phyloP scores from a whole-genome alignment of 2,329 filamentous ascomycete genomes.

The Lasiodiplodia sp. region DNA sequence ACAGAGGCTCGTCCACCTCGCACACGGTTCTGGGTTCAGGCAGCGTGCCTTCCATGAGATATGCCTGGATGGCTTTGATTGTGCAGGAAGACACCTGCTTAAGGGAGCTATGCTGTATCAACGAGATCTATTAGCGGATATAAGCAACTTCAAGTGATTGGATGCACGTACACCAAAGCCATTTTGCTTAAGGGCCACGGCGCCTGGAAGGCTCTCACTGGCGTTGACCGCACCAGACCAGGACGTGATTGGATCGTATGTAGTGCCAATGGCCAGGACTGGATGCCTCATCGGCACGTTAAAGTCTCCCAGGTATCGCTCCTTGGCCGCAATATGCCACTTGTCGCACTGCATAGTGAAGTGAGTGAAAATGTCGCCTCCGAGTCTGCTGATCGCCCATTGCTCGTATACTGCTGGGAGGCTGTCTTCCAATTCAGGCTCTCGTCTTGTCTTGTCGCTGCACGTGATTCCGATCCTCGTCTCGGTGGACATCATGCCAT shows the following conservation, averaged over 20 bases:
- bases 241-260: slow-evolving; percentile 34
- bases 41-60: slow-evolving; percentile 34
- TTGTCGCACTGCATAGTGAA: slow-evolving; percentile 37
- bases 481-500: neutral
- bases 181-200: slow-evolving; percentile 33
- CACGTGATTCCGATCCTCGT: slow-evolving; percentile 2
- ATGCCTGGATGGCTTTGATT: slow-evolving; percentile 30
- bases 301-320: slow-evolving; percentile 33
- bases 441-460: neutral
- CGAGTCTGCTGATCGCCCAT: slow-evolving; percentile 17
- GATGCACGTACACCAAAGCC: slow-evolving; percentile 30
- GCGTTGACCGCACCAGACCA: slow-evolving; percentile 34
- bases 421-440: neutral
- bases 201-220: slow-evolving; percentile 32
- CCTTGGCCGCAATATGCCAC: slow-evolving; percentile 35
- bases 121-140: neutral
- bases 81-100: slow-evolving; percentile 32
- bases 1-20: slow-evolving; percentile 25
- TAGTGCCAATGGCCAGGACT: slow-evolving; percentile 33
- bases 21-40: slow-evolving; percentile 33
- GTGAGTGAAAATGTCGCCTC: slow-evolving; percentile 35
- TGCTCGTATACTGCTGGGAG: neutral
- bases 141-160: neutral
- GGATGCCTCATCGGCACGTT: slow-evolving; percentile 35
- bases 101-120: slow-evolving; percentile 19